phyloP scores from a whole-genome alignment of 2,329 filamentous ascomycete species.

The Emergomyces orientalis region DNA sequence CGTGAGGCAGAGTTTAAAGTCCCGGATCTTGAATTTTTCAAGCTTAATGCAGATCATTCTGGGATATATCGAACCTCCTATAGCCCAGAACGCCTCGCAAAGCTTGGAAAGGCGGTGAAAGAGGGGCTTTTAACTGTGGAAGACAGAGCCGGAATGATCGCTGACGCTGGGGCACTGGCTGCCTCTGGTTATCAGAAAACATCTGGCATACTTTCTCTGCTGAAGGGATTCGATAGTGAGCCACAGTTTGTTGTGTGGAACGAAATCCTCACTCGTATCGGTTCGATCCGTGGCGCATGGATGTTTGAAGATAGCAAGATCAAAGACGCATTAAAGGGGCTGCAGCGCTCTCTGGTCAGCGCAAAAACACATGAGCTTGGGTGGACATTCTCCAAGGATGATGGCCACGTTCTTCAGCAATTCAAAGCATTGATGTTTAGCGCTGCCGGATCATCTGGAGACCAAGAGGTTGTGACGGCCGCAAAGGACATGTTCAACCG shows the following conservation, averaged over 20 bases:
- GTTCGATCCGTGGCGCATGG: slow-evolving; percentile 75
- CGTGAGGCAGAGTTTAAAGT: slow-evolving; percentile 72
- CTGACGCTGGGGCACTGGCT: slow-evolving; percentile 81
- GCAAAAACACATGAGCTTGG: slow-evolving; percentile 76
- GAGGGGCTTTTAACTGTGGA: slow-evolving; percentile 72
- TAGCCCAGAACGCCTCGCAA: slow-evolving; percentile 68
- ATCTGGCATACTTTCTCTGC: slow-evolving; percentile 72
- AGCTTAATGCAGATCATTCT: slow-evolving; percentile 90
- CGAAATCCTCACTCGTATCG: slow-evolving; percentile 72
- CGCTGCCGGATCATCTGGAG: slow-evolving; percentile 68
- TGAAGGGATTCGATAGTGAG: slow-evolving; percentile 75
- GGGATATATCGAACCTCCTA: slow-evolving; percentile 89
- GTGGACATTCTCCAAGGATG: slow-evolving; percentile 75
- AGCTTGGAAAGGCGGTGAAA: slow-evolving; percentile 80
- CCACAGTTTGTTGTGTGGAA: slow-evolving; percentile 91
- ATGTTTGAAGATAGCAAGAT: slow-evolving; percentile 67
- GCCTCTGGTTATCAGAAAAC: slow-evolving; percentile 90
- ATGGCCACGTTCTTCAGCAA: slow-evolving; percentile 85
- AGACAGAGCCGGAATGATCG: slow-evolving; percentile 89
- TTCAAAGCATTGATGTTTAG: slow-evolving; percentile 91
- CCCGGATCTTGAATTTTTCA: slow-evolving; percentile 78
- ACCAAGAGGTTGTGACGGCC: slow-evolving; percentile 66
- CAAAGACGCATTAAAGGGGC: slow-evolving; percentile 68
- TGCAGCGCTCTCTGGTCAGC: slow-evolving; percentile 69
- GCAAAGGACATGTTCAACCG: slow-evolving; percentile 85